Base-by-base conservation (phyloP, 106 monocot genomes). In the Phalaenopsis equestris region DNA sequence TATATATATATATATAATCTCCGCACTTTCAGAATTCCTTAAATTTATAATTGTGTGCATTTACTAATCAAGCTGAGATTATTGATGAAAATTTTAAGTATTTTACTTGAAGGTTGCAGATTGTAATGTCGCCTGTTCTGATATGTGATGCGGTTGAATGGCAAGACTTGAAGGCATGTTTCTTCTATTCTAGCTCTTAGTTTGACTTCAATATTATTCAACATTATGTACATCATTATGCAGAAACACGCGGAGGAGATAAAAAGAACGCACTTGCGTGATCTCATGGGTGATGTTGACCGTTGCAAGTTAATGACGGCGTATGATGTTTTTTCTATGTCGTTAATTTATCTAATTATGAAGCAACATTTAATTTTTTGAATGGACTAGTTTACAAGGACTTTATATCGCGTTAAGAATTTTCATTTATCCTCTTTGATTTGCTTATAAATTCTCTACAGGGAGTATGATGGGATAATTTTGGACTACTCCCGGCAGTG, bases 301-400 rank as follows among this genome's bases (percentile, higher is more conserved):
- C 91, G 96, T 8, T 96, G 93, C 93, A 88, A 92, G 89, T 91
- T 90, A 30, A 94, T 96, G 91, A 96, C 84, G 75, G 87, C 86
- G 96, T 96, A 94, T 81, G 91, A 30, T n/a, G 5, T 12, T 73
- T 15, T 6, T 77, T 70, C 1, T 70, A 38, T 38, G 38, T 39
- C 38, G 14, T 38, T 12, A 70, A 70, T 70, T 38, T 70, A 61
- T n/a, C 4, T 5, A 61, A 61, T 21, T n/a, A 61, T 61, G 61
- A 61, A 61, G 61, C 61, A 61, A n/a, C 1, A 21, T 61, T 61
- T 61, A n/a, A n/a, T n/a, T 61, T 61, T 19, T 4, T 5, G 61
- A 61, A 79, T 42, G 41, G 41, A 65, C 14, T 70, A 52, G 52
- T 10, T 12, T 12, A 52, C 6, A 52, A 52, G 52, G 52, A 52